A percentile compares a stretch with the other conserved stretches of the same genome.
Conservation (phyloP, 208 protist genomes). For the Tetramitus jugosus region DNA sequence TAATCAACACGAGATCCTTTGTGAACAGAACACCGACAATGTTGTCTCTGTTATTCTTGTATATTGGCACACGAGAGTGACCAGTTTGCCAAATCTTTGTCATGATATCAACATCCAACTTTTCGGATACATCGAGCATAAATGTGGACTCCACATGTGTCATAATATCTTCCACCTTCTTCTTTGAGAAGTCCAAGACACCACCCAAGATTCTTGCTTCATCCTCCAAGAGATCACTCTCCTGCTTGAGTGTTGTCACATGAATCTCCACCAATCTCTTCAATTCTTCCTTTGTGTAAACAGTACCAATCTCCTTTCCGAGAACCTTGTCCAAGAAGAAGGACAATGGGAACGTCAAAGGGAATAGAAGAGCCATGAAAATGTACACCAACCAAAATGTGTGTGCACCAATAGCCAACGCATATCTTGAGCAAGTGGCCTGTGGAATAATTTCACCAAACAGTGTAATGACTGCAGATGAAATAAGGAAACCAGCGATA, state of each 20-base stretch:
- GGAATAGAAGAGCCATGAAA: conserved; percentile 19
- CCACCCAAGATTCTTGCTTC: conserved; percentile 25
- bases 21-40: conserved; percentile 77
- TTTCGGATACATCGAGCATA: conserved; percentile 75
- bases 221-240: background rate
- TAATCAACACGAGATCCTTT: conserved; percentile 85
- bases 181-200: conserved; percentile 4
- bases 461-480: conserved; percentile 73
- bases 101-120: conserved; percentile 78
- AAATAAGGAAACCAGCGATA: conserved; percentile 71
- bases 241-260: background rate
- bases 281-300: conserved; percentile 25
- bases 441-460: conserved; percentile 64
- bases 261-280: conserved; percentile 27
- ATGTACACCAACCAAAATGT: conserved; percentile 24
- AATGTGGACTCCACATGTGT: conserved; percentile 80
- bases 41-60: conserved; percentile 73
- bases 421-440: conserved; percentile 44
- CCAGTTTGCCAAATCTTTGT: conserved; percentile 76
- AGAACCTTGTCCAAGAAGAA: conserved; percentile 28
- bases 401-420: background rate
- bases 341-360: conserved; percentile 15
- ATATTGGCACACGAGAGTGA: conserved; percentile 84
- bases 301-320: conserved; percentile 18
- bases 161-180: conserved; percentile 64